Percentiles rank a stretch among this genome's conserved stretches.
Evolutionary conservation across 805 yeast genomes (phyloP).

Genomic region (Saccharomycopsis synnaedendra): DNA sequence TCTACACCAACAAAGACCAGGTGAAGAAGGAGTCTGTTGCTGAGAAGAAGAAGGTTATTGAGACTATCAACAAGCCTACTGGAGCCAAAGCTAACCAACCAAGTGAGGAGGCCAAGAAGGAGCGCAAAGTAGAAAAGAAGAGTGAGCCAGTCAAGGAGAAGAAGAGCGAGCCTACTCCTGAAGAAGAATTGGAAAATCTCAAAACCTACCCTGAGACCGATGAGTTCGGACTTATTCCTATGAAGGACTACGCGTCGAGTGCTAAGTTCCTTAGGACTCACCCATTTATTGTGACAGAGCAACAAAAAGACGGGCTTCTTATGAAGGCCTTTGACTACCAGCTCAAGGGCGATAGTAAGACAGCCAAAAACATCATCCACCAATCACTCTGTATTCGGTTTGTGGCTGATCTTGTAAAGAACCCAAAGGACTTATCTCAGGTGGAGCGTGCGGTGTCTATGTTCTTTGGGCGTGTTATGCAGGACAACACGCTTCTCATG

Average conservation of each 20-base stretch:
- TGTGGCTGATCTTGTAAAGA: conserved; percentile 33
- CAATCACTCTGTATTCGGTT: conserved; percentile 77
- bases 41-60: conserved; percentile 46
- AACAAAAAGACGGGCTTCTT: conserved; percentile 83
- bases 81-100: conserved; percentile 5
- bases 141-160: neutral
- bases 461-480: conserved; percentile 64
- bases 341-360: conserved; percentile 42
- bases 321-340: conserved; percentile 88
- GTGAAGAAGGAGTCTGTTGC: conserved; percentile 32
- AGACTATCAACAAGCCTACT: conserved; percentile 15
- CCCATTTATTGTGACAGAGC: conserved; percentile 61
- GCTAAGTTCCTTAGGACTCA: conserved; percentile 40
- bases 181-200: conserved; percentile 32
- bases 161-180: conserved; percentile 17
- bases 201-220: conserved; percentile 52
- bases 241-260: conserved; percentile 35
- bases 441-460: conserved; percentile 34
- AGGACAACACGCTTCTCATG: conserved; percentile 39
- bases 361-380: conserved; percentile 58
- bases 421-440: neutral
- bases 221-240: conserved; percentile 48
- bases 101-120: conserved; percentile 20
- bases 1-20: conserved; percentile 14
- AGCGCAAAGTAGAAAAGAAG: conserved; percentile 15